Evolutionary conservation across 2,329 filamentous ascomycete genomes (phyloP), one percentile per base, ranked within the genome.

Genomic region (Pseudogymnoascus sp.): DNA sequence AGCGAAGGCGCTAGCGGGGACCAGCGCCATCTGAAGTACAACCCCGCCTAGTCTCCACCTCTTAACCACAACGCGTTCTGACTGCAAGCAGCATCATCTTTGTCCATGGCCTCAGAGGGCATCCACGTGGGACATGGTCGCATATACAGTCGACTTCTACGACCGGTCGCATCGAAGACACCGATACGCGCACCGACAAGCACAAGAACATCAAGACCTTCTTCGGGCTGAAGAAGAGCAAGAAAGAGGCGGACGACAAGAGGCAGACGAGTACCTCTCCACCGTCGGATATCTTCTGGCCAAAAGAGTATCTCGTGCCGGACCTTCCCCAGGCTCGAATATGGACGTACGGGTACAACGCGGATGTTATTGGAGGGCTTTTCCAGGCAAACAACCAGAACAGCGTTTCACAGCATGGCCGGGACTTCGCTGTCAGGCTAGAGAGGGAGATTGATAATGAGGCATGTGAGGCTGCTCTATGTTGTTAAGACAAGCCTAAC

Each of bases 341-440:
- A 25, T 61, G 12, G 25, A 61, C 59, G 14, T 61, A 61, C 36
- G 36, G 59, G n/a, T 61, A 61, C 21, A 23, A 61, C 21, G 59
- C 36, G 4, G 36, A 38, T 40, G 71, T 23, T 4, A 23, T 23
- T 23, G 21, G 69, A 16, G 72, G 72, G 2, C 36, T 76, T 23
- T 76, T 76, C 62, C 62, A 73, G 65, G 68, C 73, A 16, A 73
- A 71, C 66, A 76, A 75, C 68, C 68, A 74, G 67, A 76, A 77
- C 62, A 76, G 70, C 62, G 67, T 77, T 21, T 75, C 70, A 34
- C 69, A 76, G 62, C 75, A 78, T 68, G 72, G 74, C 62, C 65
- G 62, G 43, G 71, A 75, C 62, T 64, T 75, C 7, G 25, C 25
- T 2, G 7, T 28, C 7, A 28, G 68, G 40, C 61, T 77, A 11